Percentiles rank a stretch among this genome's conserved stretches.
These are phyloP conservation scores for Lipomyces orientalis DNA, from an alignment of 805 yeast genomes.

Conservation along the genomic window DNA sequence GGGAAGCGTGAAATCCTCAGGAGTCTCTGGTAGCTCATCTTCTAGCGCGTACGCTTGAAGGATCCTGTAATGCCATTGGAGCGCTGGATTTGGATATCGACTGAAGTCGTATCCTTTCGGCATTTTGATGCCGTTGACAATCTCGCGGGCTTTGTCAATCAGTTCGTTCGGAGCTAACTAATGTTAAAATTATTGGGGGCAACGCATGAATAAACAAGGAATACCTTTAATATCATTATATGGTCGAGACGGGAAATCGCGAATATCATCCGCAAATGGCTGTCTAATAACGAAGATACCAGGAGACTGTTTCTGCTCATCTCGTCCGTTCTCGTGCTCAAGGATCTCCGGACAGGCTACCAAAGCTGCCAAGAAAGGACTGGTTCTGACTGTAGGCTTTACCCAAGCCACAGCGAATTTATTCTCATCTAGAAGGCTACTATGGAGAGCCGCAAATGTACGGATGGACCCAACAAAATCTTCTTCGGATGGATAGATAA, in stretches of 20 bases:
- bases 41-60: constrained; percentile 72
- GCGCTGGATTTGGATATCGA: constrained; percentile 66
- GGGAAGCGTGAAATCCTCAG: constrained; percentile 37
- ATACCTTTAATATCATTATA: constrained; percentile 18
- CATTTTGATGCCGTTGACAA: constrained; percentile 53
- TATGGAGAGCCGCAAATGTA: constrained; percentile 71
- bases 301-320: constrained; percentile 55
- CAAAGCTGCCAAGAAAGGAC: constrained; percentile 64
- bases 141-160: constrained; percentile 40
- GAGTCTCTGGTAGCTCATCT: constrained; percentile 49
- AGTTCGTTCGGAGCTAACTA: constrained; percentile 40
- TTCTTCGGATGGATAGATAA: constrained; percentile 71
- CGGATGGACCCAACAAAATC: constrained; percentile 65
- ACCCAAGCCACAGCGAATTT: constrained; percentile 79
- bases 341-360: constrained; percentile 55
- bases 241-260: constrained; percentile 61
- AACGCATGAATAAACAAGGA: neutral
- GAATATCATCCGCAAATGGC: constrained; percentile 78
- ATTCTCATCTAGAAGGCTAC: constrained; percentile 56
- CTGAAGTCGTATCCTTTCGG: constrained; percentile 60
- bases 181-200: neutral
- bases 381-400: constrained; percentile 56
- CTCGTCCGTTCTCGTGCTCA: constrained; percentile 34
- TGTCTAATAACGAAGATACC: constrained; percentile 73
- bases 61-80: constrained; percentile 69